These are phyloP conservation scores for Pisolithus microcarpus DNA, from an alignment of 768 basidiomycete genomes.

Conservation along the genomic window DNA sequence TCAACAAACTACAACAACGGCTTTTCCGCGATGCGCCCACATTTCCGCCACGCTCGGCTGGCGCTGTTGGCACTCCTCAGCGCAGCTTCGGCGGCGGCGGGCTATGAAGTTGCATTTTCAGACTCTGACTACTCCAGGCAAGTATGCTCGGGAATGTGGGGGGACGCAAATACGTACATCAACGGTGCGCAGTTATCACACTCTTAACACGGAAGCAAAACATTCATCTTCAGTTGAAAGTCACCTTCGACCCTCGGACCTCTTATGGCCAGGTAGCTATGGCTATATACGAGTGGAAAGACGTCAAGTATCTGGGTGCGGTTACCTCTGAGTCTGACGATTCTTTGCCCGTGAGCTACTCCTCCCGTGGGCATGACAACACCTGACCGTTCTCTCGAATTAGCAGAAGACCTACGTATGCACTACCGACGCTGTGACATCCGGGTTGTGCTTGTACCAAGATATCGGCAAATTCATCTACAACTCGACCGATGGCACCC, in stretches of 20 bases:
- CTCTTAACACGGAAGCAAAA: conserved; percentile 12
- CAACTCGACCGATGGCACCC: conserved; percentile 54
- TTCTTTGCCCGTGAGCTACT: conserved; percentile 54
- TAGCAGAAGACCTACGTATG: conserved; percentile 91
- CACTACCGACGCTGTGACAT: conserved; percentile 69
- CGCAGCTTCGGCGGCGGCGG: conserved; percentile 31
- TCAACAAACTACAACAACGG: conserved; percentile 24
- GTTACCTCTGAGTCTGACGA: conserved; percentile 47
- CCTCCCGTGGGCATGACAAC: conserved; percentile 7
- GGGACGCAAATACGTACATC: conserved; percentile 67
- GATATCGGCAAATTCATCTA: conserved; percentile 90
- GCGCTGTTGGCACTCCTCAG: conserved; percentile 22
- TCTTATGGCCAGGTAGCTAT: conserved; percentile 88
- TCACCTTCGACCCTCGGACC: conserved; percentile 61
- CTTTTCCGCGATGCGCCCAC: conserved; percentile 21
- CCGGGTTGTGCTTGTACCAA: conserved; percentile 58
- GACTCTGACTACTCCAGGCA: conserved; percentile 82
- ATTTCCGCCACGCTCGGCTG: conserved; percentile 10
- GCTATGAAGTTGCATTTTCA: conserved; percentile 58
- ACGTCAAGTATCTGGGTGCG: conserved; percentile 77
- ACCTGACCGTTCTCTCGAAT: conserved; percentile 13
- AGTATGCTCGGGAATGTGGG: conserved; percentile 96
- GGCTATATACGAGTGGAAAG: conserved; percentile 94
- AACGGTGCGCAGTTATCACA: conserved; percentile 49
- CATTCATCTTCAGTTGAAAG: conserved; percentile 28